Conservation (phyloP, 129 eudicot species). For the Smallanthus sonchifolius region DNA sequence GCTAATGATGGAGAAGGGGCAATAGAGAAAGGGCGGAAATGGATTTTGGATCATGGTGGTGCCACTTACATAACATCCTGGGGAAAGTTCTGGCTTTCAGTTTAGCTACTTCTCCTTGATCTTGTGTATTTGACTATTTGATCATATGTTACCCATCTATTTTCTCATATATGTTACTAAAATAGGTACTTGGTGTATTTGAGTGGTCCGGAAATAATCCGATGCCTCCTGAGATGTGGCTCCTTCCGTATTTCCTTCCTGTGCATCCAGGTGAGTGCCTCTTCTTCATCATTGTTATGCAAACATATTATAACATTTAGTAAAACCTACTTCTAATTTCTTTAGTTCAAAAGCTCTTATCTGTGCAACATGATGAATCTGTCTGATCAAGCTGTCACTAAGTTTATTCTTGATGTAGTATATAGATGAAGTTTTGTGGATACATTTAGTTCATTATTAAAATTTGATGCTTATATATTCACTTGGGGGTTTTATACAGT, state of each 20-base stretch:
- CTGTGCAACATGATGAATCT: not conserved
- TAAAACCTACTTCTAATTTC: not conserved
- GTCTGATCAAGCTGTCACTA: not conserved
- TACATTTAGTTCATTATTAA: not conserved
- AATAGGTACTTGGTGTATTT: conserved; percentile 82
- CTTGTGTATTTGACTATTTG: conserved; percentile 1
- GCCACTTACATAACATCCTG: conserved; percentile 89
- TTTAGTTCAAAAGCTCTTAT: not conserved
- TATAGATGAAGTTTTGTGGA: not conserved
- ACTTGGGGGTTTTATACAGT: not conserved
- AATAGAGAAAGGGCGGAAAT: conserved; percentile 78
- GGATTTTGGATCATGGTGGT: conserved; percentile 96
- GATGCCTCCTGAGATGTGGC: conserved; percentile 90
- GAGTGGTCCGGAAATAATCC: conserved; percentile 98
- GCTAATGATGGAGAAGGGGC: conserved; percentile 80
- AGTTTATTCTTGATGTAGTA: not conserved
- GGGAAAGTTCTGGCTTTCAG: conserved; percentile 99
- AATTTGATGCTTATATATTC: not conserved
- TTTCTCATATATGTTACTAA: conserved; percentile 12
- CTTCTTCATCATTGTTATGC: not conserved
- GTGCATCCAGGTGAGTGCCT: conserved; percentile 72
- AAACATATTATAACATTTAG: not conserved
- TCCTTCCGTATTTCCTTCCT: conserved; percentile 72
- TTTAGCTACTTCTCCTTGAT: conserved; percentile 33
- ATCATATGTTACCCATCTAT: not conserved